Conservation (phyloP, 1,284 basidiomycete species). For the Ustilago vetiveriae region DNA sequence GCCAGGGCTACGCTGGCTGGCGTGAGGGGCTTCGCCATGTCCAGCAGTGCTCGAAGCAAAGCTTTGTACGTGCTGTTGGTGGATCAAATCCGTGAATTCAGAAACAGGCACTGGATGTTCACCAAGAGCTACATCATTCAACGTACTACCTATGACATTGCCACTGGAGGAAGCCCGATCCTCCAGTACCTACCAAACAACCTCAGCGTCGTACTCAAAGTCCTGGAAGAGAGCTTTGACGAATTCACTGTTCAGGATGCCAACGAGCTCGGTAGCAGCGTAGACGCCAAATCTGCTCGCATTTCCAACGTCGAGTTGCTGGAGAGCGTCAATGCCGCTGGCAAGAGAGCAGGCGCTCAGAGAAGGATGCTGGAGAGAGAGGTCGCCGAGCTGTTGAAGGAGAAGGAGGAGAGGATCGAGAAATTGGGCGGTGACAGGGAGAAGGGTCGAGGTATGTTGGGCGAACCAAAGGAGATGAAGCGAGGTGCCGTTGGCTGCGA, state of each 20-base stretch:
- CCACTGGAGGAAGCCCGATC: constrained; percentile 63
- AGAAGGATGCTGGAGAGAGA: constrained; percentile 51
- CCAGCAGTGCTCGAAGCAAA: constrained; percentile 25
- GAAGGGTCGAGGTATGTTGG: constrained; percentile 47
- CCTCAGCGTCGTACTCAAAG: constrained; percentile 48
- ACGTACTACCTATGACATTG: constrained; percentile 53
- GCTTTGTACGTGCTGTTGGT: constrained; percentile 61
- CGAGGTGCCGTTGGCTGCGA: constrained; percentile 56
- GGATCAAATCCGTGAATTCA: constrained; percentile 63
- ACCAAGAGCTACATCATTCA: constrained; percentile 63
- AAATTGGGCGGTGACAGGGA: constrained; percentile 37
- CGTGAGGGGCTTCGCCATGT: constrained; percentile 48
- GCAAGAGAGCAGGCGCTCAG: constrained; percentile 46
- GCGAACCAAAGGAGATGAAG: constrained; percentile 36
- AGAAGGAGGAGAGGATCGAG: constrained; percentile 48
- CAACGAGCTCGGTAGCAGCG: constrained; percentile 11
- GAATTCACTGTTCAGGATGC: constrained; percentile 29
- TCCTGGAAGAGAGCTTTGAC: constrained; percentile 52
- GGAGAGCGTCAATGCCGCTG: constrained; percentile 38
- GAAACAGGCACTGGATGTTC: constrained; percentile 63
- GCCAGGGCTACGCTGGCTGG: constrained; percentile 43
- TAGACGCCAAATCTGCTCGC: not conserved
- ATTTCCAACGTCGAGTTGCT: constrained; percentile 41
- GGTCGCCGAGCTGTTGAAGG: constrained; percentile 42
- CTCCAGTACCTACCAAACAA: constrained; percentile 63